phyloP scores from a whole-genome alignment of 2,329 filamentous ascomycete genomes.

The Nemania diffusa region DNA sequence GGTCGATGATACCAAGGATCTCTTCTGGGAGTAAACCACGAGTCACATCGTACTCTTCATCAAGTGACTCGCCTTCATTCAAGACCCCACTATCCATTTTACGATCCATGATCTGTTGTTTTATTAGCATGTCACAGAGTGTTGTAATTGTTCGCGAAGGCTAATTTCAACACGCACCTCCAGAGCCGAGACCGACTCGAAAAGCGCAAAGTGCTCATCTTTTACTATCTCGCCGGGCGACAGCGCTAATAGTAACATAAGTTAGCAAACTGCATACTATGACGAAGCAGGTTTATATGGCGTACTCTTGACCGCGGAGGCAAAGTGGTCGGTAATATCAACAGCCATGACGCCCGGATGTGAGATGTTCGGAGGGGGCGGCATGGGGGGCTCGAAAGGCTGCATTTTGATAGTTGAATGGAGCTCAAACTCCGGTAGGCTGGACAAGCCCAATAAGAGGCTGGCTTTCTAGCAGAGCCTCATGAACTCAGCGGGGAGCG shows the following conservation, averaged over 20 bases:
- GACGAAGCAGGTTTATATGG: neutral
- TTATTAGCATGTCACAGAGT: neutral
- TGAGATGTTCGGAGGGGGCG: constrained; percentile 55
- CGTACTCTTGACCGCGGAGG: constrained; percentile 63
- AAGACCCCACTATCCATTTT: constrained; percentile 98
- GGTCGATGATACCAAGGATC: constrained; percentile 92
- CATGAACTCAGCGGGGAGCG: constrained; percentile 1
- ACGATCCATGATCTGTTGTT: constrained; percentile 88
- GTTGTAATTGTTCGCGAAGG: neutral
- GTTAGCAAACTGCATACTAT: constrained; percentile 17
- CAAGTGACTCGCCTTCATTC: constrained; percentile 79
- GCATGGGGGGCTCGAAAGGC: constrained; percentile 33
- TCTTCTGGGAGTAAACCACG: constrained; percentile 77
- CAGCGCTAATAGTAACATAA: constrained; percentile 65
- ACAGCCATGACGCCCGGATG: constrained; percentile 63
- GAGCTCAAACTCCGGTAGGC: constrained; percentile 9
- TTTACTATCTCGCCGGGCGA: constrained; percentile 86
- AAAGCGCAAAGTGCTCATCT: constrained; percentile 93
- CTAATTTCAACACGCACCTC: constrained; percentile 60
- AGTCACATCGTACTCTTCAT: constrained; percentile 82
- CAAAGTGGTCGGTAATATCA: constrained; percentile 69
- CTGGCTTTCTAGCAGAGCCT: constrained; percentile 17
- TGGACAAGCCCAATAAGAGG: constrained; percentile 4
- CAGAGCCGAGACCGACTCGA: constrained; percentile 89
- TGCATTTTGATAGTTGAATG: constrained; percentile 31